phyloP scores from a whole-genome alignment of 2,329 filamentous ascomycete genomes.

The Dothistroma septosporum region DNA sequence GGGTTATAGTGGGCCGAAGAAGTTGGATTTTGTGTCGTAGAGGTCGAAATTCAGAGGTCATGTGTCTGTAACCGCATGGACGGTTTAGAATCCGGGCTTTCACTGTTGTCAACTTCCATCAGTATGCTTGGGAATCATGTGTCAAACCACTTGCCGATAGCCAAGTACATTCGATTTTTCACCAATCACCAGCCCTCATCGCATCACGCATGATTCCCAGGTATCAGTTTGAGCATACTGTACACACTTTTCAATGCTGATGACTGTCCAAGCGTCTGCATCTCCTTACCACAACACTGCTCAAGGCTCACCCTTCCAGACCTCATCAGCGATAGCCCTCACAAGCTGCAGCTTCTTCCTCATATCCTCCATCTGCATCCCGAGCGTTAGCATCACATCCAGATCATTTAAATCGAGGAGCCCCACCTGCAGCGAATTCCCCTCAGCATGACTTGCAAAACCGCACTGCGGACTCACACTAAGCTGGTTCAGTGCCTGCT shows the following conservation, averaged over 20 bases:
- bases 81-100: too few relatives aligned
- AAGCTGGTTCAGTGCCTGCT: slow-evolving; percentile 66
- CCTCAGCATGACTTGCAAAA: slow-evolving; percentile 65
- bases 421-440: slow-evolving; percentile 46
- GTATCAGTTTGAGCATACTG: not conserved
- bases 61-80: too few relatives aligned
- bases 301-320: slow-evolving; percentile 60
- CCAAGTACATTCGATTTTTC: too few relatives aligned
- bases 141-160: too few relatives aligned
- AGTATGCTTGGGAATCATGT: not conserved
- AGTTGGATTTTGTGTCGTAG: slow-evolving; percentile 25
- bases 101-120: too few relatives aligned
- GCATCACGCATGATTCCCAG: not conserved
- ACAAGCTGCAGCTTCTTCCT: slow-evolving; percentile 68
- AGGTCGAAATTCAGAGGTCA: too few relatives aligned
- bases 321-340: slow-evolving; percentile 65
- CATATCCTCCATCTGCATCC: slow-evolving; percentile 57
- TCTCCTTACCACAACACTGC: not conserved
- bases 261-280: slow-evolving; percentile 13
- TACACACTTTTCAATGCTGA: not conserved
- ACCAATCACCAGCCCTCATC: too few relatives aligned
- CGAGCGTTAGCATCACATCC: slow-evolving; percentile 20
- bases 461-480: slow-evolving; percentile 61
- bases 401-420: not conserved
- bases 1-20: slow-evolving; percentile 20